A percentile compares a stretch with the other conserved stretches of the same genome.
These are phyloP conservation scores for Colletotrichum lindemuthianum DNA, from an alignment of 2,329 filamentous ascomycete genomes.

Conservation along the genomic window DNA sequence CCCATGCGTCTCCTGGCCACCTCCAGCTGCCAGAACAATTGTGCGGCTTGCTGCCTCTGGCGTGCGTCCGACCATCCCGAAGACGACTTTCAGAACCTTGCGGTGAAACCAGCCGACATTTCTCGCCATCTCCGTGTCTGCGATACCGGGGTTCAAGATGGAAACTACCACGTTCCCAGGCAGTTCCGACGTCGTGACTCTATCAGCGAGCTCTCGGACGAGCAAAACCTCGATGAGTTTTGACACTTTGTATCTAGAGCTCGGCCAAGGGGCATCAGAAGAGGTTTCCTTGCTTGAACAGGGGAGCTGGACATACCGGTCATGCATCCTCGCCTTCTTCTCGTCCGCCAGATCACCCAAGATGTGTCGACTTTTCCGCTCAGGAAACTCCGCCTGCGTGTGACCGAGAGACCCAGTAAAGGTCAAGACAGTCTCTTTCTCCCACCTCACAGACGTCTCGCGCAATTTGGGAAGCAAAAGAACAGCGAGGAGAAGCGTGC, in stretches of 20 bases:
- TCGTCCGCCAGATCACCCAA: constrained; percentile 43
- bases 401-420: constrained; percentile 3
- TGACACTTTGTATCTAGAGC: constrained; percentile 8
- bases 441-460: constrained; percentile 45
- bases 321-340: not conserved
- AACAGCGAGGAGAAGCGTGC: constrained; percentile 54
- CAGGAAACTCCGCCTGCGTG: constrained; percentile 42
- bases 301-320: constrained; percentile 3
- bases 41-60: constrained; percentile 51
- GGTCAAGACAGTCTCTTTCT: constrained; percentile 25
- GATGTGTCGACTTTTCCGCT: constrained; percentile 42
- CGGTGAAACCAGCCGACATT: constrained; percentile 10
- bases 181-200: not conserved
- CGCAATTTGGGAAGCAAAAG: constrained; percentile 53
- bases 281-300: too few relatives aligned
- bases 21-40: constrained; percentile 48
- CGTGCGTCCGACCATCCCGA: constrained; percentile 44
- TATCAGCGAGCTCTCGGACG: constrained; percentile 14
- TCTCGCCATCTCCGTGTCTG: not conserved
- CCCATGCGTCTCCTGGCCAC: constrained; percentile 50
- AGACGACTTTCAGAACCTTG: not conserved
- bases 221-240: constrained; percentile 20
- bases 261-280: not conserved
- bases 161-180: not conserved
- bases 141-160: not conserved